Evolutionary conservation across 2,329 filamentous ascomycete species (phyloP), one percentile per base, ranked within the genome.

Genomic region (Phialophora expanda): DNA sequence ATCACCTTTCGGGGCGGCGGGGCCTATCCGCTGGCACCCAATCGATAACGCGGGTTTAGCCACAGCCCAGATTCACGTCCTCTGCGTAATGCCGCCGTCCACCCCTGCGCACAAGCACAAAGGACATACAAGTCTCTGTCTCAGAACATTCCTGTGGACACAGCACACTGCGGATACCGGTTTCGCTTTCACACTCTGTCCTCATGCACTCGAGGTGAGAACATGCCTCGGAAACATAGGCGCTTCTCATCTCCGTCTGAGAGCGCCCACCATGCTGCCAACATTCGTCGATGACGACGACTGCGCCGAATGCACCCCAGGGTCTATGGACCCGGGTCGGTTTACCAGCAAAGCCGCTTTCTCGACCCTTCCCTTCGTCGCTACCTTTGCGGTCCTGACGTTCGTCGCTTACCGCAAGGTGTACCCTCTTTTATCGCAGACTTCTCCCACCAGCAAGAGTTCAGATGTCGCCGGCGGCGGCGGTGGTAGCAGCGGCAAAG

Each of bases 311-410:
- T 76, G 74, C 65, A 69, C 62, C 48, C 73, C 74, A 30, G 44
- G 58, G 7, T 64, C 66, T 54, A 14, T 70, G 48, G 46, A 64
- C 44, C 63, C 61, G 9, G 59, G 64, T 58, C 69, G 61, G 14
- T 70, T 72, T 59, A 63, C 66, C 38, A 69, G 70, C 17, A 69
- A 69, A 32, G 69, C 74, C 26, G 67, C 88, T 57, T 83, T 91
- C 65, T 86, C 91, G 26, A 83, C 86, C 9, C 76, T 85, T 3
- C 91, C 91, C 0, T 92, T 95, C 76, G 75, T 91, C 65, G 76
- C 87, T 65, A 90, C 91, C 44, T 94, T 94, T 77, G 70, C 86
- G 68, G 74, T 85, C 58, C 86, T 90, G 70, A 85, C 85, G 57
- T 73, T 85, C 41, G 78, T 90, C 61, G 89, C 90, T 57, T 84